Evolutionary conservation across 768 basidiomycete species (phyloP).

Genomic region (Fomitopsis serialis): DNA sequence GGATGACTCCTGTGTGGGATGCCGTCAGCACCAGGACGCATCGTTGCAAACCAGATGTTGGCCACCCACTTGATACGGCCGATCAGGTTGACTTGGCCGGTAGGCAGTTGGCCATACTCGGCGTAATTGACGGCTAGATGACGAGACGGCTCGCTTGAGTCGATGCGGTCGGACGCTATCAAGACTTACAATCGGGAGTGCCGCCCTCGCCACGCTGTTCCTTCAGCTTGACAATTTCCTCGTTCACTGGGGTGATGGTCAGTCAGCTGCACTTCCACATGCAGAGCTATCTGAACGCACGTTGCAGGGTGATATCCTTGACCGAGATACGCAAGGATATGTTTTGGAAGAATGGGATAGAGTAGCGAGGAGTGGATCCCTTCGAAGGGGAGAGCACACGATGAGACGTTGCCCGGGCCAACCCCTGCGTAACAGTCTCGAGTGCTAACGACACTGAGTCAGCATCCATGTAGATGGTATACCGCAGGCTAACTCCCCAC

Average conservation of each 20-base stretch:
- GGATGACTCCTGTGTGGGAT: conserved; percentile 64
- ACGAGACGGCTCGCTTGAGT: not conserved
- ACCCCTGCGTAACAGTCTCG: conserved; percentile 70
- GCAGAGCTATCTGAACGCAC: conserved; percentile 22
- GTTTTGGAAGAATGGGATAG: conserved; percentile 83
- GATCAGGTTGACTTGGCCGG: conserved; percentile 68
- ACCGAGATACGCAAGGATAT: conserved; percentile 55
- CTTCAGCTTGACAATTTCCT: conserved; percentile 56
- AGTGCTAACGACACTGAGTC: too few species aligned
- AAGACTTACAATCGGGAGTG: conserved; percentile 61
- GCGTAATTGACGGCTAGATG: conserved; percentile 48
- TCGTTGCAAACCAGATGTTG: conserved; percentile 18
- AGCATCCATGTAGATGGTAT: not conserved
- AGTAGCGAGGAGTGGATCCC: conserved; percentile 61
- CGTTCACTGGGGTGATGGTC: conserved; percentile 41
- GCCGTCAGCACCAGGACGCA: not conserved
- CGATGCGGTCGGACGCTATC: too few species aligned
- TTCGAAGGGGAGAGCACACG: conserved; percentile 64
- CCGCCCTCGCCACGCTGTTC: conserved; percentile 49
- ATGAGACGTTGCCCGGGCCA: conserved; percentile 78
- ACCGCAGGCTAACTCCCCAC: conserved; percentile 23
- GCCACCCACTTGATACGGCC: conserved; percentile 62
- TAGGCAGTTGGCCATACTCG: conserved; percentile 67
- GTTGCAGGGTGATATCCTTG: conserved; percentile 35
- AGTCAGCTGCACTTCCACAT: not conserved